Conservation (phyloP, 768 basidiomycete genomes). For the Agrocybe chaxingu region DNA sequence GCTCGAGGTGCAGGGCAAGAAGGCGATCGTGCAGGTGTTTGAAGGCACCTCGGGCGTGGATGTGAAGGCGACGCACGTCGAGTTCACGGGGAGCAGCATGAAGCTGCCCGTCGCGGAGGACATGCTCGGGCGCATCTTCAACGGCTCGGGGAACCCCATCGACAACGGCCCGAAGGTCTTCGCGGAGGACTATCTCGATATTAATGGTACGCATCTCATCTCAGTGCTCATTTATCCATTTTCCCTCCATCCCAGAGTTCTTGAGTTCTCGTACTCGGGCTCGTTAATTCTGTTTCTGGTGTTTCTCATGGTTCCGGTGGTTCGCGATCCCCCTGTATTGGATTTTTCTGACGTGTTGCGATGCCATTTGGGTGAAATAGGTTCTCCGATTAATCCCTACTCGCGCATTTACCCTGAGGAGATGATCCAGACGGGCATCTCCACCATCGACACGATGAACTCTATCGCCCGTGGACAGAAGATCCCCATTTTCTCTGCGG, state of each 20-base stretch:
- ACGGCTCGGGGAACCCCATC: slow-evolving; percentile 96
- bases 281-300: no score
- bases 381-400: slow-evolving; percentile 96
- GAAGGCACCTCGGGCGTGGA: slow-evolving; percentile 98
- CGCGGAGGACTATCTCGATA: slow-evolving; percentile 98
- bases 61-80: slow-evolving; percentile 95
- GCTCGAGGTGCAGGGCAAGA: slow-evolving; percentile 96
- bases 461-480: slow-evolving; percentile 99
- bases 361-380: slow-evolving; percentile 33
- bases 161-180: slow-evolving; percentile 99
- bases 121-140: slow-evolving; percentile 99
- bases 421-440: slow-evolving; percentile 99
- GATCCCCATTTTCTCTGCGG: slow-evolving; percentile 99
- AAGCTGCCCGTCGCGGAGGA: slow-evolving; percentile 98
- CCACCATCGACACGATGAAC: slow-evolving; percentile 97
- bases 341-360: not conserved
- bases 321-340: not conserved
- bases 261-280: no score
- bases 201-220: slow-evolving; percentile 71
- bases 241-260: not conserved
- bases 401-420: slow-evolving; percentile 99
- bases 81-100: slow-evolving; percentile 98
- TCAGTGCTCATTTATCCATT: not conserved
- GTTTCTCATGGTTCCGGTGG: no score
- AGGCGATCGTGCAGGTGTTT: slow-evolving; percentile 98